phyloP scores from a whole-genome alignment of 2,329 filamentous ascomycete species.

The Sordariomycetes sp. region DNA sequence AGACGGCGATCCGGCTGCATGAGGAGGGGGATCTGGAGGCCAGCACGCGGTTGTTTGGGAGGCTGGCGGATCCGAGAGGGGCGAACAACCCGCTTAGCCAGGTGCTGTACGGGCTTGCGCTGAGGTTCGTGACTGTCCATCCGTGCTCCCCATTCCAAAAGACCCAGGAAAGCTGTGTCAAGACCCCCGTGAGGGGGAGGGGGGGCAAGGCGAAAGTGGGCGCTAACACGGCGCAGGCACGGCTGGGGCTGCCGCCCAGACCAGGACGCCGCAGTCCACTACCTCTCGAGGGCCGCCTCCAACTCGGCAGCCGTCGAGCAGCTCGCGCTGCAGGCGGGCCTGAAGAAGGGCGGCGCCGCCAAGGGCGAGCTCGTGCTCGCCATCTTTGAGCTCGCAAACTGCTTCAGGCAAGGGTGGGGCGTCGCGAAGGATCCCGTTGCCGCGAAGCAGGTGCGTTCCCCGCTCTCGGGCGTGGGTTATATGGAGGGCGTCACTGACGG shows the following conservation, averaged over 20 bases:
- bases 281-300: slow-evolving; percentile 76
- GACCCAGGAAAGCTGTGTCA: not conserved
- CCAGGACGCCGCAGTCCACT: slow-evolving; percentile 61
- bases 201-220: not conserved
- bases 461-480: not conserved
- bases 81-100: slow-evolving; percentile 90
- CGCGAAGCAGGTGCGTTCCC: slow-evolving; percentile 50
- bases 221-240: slow-evolving; percentile 43
- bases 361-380: slow-evolving; percentile 94
- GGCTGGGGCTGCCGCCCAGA: slow-evolving; percentile 81
- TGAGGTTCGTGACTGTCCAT: slow-evolving; percentile 45
- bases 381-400: slow-evolving; percentile 89
- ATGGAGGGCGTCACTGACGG: not conserved
- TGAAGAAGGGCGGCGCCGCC: slow-evolving; percentile 85
- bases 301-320: slow-evolving; percentile 83
- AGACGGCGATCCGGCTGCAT: slow-evolving; percentile 89
- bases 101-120: slow-evolving; percentile 84
- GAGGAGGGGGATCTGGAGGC: slow-evolving; percentile 66
- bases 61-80: slow-evolving; percentile 69
- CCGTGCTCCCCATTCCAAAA: slow-evolving; percentile 3
- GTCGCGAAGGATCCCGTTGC: slow-evolving; percentile 75
- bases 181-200: not conserved
- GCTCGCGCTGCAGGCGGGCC: slow-evolving; percentile 69
- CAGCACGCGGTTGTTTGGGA: slow-evolving; percentile 77
- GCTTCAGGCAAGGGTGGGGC: slow-evolving; percentile 91